phyloP scores from a whole-genome alignment of 2,329 filamentous ascomycete species.

The Hortaea sp. region DNA sequence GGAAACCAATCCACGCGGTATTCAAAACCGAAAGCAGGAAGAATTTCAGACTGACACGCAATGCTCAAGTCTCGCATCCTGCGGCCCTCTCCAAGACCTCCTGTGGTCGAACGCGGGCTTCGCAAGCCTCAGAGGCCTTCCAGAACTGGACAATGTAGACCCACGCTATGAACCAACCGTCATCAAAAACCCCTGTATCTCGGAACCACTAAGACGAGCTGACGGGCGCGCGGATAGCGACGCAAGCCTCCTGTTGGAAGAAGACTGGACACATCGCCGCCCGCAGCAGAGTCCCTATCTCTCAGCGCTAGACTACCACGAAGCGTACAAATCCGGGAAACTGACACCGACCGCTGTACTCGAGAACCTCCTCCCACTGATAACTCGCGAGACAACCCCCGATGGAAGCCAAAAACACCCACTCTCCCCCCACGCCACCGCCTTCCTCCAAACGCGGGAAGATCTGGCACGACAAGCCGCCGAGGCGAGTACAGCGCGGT shows the following conservation, averaged over 20 bases:
- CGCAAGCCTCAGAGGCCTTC: slow-evolving; percentile 44
- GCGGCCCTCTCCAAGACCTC: slow-evolving; percentile 44
- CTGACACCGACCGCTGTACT: slow-evolving; percentile 63
- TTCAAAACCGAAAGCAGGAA: too few species aligned
- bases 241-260: slow-evolving; percentile 10
- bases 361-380: slow-evolving; percentile 59
- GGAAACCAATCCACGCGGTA: too few species aligned
- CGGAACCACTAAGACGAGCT: too few species aligned
- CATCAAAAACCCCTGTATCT: slow-evolving; percentile 26
- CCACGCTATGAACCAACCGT: slow-evolving; percentile 50
- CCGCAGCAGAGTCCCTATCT: slow-evolving; percentile 19
- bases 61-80: background rate
- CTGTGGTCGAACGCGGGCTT: slow-evolving; percentile 68
- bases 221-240: too few species aligned
- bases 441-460: slow-evolving; percentile 60
- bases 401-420: background rate
- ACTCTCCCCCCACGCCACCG: slow-evolving; percentile 46
- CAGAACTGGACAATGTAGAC: slow-evolving; percentile 43
- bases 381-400: slow-evolving; percentile 48
- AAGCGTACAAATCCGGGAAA: slow-evolving; percentile 55
- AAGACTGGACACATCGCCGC: slow-evolving; percentile 1
- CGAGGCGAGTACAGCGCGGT: slow-evolving; percentile 61
- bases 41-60: background rate
- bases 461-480: slow-evolving; percentile 59
- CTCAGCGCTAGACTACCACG: slow-evolving; percentile 66